phyloP scores from a whole-genome alignment of 2,329 filamentous ascomycete genomes.

The Fusarium xyrophilum region DNA sequence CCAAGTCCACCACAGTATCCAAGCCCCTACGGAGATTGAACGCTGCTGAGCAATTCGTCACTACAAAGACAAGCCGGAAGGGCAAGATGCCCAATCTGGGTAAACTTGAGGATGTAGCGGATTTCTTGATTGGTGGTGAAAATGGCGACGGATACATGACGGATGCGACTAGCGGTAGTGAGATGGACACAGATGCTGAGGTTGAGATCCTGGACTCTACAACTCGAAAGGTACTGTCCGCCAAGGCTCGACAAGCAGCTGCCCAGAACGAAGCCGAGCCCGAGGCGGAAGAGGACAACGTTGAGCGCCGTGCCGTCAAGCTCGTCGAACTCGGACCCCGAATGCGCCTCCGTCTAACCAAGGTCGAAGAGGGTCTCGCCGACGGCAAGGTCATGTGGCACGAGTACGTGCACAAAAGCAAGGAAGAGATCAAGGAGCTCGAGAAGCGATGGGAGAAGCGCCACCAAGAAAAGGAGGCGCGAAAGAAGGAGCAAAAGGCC shows the following conservation, averaged over 20 bases:
- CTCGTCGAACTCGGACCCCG: slow-evolving; percentile 90
- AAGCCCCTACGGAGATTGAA: slow-evolving; percentile 84
- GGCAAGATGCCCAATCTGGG: slow-evolving; percentile 83
- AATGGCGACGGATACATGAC: slow-evolving; percentile 81
- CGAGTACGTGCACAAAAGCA: slow-evolving; percentile 87
- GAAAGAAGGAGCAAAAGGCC: slow-evolving; percentile 82
- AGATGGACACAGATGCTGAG: slow-evolving; percentile 92
- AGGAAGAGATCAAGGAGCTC: slow-evolving; percentile 76
- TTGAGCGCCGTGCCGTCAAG: slow-evolving; percentile 89
- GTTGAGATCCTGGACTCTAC: slow-evolving; percentile 79
- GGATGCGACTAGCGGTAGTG: slow-evolving; percentile 83
- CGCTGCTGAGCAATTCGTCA: slow-evolving; percentile 80
- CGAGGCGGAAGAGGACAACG: slow-evolving; percentile 59
- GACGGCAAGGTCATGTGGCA: slow-evolving; percentile 96
- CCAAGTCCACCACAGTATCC: slow-evolving; percentile 82
- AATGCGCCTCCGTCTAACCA: slow-evolving; percentile 86
- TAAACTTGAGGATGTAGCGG: slow-evolving; percentile 89
- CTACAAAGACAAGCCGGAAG: slow-evolving; percentile 66
- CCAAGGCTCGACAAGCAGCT: slow-evolving; percentile 55
- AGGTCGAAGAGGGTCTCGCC: slow-evolving; percentile 94
- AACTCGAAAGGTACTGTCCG: slow-evolving; percentile 67
- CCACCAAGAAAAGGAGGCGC: slow-evolving; percentile 79
- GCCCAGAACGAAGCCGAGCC: slow-evolving; percentile 52
- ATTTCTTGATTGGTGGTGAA: slow-evolving; percentile 89
- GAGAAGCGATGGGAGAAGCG: slow-evolving; percentile 84